Evolutionary conservation across 1,284 basidiomycete species (phyloP).

Genomic region (Leccinum subfulvum): DNA sequence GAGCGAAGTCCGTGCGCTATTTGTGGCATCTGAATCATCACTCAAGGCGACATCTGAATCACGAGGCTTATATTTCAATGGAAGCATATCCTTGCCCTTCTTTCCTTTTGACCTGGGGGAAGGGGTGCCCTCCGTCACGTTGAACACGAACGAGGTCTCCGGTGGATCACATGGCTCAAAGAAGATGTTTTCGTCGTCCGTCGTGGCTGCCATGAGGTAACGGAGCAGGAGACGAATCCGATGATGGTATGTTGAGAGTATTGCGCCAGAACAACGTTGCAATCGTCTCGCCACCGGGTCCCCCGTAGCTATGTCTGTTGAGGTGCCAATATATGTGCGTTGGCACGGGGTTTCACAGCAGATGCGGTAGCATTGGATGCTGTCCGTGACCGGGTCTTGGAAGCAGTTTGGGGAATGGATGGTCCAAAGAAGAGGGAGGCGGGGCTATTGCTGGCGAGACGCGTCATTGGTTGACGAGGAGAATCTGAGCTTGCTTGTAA

Average conservation of each 20-base stretch:
- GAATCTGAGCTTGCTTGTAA: conserved; percentile 20
- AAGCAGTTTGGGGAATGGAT: conserved; percentile 42
- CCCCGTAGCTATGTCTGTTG: conserved; percentile 66
- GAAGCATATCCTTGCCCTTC: conserved; percentile 41
- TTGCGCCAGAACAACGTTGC: conserved; percentile 46
- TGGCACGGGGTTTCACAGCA: conserved; percentile 7
- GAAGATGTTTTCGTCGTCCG: conserved; percentile 58
- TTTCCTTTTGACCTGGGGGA: conserved; percentile 50
- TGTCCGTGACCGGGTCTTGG: conserved; percentile 24
- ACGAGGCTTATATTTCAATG: conserved; percentile 68
- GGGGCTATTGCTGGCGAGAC: conserved; percentile 49
- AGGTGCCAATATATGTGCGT: conserved; percentile 32
- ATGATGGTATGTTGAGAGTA: conserved; percentile 41
- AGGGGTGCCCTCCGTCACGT: conserved; percentile 53
- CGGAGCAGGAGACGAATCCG: conserved; percentile 47
- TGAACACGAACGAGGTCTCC: conserved; percentile 56
- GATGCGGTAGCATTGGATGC: conserved; percentile 18
- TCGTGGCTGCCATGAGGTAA: conserved; percentile 30
- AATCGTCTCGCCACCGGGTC: conserved; percentile 15
- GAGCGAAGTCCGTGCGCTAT: conserved; percentile 34
- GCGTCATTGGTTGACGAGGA: conserved; percentile 32
- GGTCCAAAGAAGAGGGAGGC: conserved; percentile 76
- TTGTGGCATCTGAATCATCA: conserved; percentile 53
- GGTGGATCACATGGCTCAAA: conserved; percentile 44
- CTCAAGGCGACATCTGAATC: conserved; percentile 64